These are phyloP conservation scores for Lactuca saligna DNA, from an alignment of 129 eudicot genomes.

Conservation along the genomic window DNA sequence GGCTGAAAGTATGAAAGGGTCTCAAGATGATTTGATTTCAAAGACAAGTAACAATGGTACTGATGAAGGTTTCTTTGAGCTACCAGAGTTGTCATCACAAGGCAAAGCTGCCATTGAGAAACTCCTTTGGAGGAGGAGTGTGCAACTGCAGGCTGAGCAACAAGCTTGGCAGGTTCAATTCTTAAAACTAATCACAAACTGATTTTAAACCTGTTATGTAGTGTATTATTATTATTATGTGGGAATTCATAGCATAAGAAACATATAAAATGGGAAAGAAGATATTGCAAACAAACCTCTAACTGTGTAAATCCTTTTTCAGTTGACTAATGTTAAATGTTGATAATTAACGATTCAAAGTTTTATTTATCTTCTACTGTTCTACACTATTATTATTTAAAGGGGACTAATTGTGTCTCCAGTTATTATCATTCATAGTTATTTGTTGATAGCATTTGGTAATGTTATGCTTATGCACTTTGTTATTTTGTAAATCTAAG, in stretches of 20 bases:
- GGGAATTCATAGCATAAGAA: no score
- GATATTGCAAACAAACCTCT: no score
- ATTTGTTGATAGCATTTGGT: no score
- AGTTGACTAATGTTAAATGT: background rate
- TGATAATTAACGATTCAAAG: background rate
- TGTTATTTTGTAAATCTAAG: background rate
- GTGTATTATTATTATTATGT: no score
- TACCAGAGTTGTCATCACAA: slow-evolving; percentile 52
- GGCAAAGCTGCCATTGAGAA: slow-evolving; percentile 63
- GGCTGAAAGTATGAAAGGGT: slow-evolving; percentile 43
- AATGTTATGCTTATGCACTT: no score
- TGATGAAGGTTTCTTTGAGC: slow-evolving; percentile 88
- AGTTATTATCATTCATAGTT: no score
- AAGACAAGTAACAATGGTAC: slow-evolving; percentile 55
- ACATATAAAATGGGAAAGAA: no score
- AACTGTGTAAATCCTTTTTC: background rate
- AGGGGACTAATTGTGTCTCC: no score
- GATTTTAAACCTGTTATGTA: background rate
- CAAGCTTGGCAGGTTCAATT: slow-evolving; percentile 80
- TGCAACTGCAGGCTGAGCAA: slow-evolving; percentile 65
- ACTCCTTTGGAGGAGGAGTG: slow-evolving; percentile 48
- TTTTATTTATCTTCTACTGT: no score
- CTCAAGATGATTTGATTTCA: slow-evolving; percentile 40
- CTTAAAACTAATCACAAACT: background rate
- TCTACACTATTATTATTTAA: no score